A percentile compares a stretch with the other conserved stretches of the same genome.
phyloP scores from a whole-genome alignment of 148 eudicot species.

The Hydrangea macrophylla region DNA sequence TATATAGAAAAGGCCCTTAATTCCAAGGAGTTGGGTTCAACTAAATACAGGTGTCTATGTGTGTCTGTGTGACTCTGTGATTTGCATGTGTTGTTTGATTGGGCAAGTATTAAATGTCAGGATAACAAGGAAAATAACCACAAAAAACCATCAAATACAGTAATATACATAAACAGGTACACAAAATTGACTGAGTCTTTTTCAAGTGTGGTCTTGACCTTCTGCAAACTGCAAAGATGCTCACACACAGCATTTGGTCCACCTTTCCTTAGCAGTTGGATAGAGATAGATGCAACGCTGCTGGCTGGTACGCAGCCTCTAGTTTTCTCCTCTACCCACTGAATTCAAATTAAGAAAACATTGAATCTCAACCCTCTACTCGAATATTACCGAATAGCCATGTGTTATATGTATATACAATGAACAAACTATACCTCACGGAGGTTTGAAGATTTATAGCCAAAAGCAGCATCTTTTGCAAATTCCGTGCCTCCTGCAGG shows the following conservation, averaged over 20 bases:
- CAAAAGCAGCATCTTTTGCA: slow-evolving; percentile 95
- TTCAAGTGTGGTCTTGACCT: slow-evolving; percentile 42
- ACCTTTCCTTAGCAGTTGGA: slow-evolving; percentile 73
- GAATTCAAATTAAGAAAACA: slow-evolving; percentile 11
- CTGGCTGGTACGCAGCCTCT: slow-evolving; percentile 66
- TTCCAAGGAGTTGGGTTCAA: neutral
- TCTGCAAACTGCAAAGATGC: slow-evolving; percentile 68
- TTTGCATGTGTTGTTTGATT: neutral
- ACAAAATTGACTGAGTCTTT: slow-evolving; percentile 3
- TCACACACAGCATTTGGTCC: slow-evolving; percentile 93
- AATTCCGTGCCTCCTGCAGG: slow-evolving; percentile 99
- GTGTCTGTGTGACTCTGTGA: neutral
- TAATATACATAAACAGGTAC: neutral
- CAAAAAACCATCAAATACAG: neutral
- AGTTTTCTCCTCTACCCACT: slow-evolving; percentile 99
- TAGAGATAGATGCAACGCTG: slow-evolving; percentile 76
- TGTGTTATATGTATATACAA: neutral
- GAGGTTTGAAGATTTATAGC: slow-evolving; percentile 89
- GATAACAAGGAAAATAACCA: neutral
- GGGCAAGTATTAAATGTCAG: neutral
- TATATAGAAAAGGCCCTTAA: neutral
- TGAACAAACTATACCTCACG: slow-evolving; percentile 59
- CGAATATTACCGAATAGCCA: neutral
- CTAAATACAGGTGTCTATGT: neutral
- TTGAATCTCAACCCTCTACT: neutral